These are phyloP conservation scores for Sordariomycetes sp. DNA, from an alignment of 2,329 filamentous ascomycete genomes.

Conservation along the genomic window DNA sequence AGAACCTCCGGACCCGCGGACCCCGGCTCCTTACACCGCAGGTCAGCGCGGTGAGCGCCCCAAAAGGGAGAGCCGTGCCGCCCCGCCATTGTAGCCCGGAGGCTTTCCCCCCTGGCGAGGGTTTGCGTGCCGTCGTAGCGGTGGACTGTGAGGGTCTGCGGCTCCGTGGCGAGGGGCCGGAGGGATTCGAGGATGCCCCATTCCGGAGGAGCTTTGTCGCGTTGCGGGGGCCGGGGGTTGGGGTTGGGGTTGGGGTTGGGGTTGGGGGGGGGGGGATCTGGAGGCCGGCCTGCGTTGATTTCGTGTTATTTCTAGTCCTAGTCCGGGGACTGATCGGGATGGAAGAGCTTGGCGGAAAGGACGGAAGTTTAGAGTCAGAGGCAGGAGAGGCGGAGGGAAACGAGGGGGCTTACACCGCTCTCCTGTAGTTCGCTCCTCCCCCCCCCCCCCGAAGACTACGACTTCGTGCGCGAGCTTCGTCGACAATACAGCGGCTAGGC, in stretches of 20 bases:
- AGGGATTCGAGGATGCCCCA: constrained; percentile 7
- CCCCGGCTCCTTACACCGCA: constrained; percentile 24
- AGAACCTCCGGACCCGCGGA: constrained; percentile 7
- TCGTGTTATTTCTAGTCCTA: background rate
- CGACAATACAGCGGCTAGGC: constrained; percentile 3
- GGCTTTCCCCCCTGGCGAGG: constrained; percentile 7
- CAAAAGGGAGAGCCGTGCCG: constrained; percentile 20
- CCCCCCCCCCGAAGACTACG: background rate
- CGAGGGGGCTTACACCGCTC: constrained; percentile 6
- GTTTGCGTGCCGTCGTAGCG: constrained; percentile 9
- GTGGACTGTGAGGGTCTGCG: constrained; percentile 8
- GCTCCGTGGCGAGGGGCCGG: constrained; percentile 6
- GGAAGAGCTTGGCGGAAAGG: background rate
- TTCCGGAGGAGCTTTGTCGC: constrained; percentile 8
- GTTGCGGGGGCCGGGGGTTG: too few species aligned
- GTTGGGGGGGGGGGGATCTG: constrained; percentile 10
- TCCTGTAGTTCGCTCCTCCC: constrained; percentile 7
- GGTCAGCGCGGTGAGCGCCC: constrained; percentile 35
- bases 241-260: too few species aligned
- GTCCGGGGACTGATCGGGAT: background rate
- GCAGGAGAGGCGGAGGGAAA: background rate
- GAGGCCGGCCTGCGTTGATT: constrained; percentile 7
- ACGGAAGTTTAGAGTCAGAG: background rate
- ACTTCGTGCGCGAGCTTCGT: constrained; percentile 3
- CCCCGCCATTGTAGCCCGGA: constrained; percentile 4